Conservation (phyloP, 805 yeast species). For the Candida coleopterorum region DNA sequence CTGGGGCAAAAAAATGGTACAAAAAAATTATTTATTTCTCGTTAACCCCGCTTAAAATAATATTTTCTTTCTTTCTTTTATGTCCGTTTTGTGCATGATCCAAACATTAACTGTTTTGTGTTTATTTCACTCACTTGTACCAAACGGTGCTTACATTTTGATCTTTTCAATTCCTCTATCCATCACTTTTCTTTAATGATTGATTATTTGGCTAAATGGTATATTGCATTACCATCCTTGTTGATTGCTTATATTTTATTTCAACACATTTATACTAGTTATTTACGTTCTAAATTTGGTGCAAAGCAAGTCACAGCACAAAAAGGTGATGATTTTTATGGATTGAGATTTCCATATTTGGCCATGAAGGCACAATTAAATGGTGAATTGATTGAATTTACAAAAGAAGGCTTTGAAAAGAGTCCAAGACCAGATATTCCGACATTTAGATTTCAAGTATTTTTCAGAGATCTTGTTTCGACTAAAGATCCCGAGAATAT, state of each 20-base stretch:
- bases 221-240: constrained; percentile 6
- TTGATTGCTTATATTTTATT: constrained; percentile 5
- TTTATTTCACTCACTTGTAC: too few species aligned
- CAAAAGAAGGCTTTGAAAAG: constrained; percentile 11
- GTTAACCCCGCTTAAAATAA: constrained; percentile 1
- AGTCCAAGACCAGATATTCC: constrained; percentile 6
- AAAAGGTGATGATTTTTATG: constrained; percentile 13
- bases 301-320: constrained; percentile 8
- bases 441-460: constrained; percentile 12
- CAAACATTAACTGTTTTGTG: too few species aligned
- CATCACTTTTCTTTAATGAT: too few species aligned
- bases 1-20: too few species aligned
- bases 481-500: constrained; percentile 39
- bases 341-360: constrained; percentile 14
- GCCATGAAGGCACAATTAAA: constrained; percentile 12
- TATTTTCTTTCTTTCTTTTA: too few species aligned
- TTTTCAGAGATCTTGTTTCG: constrained; percentile 16
- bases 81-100: not conserved
- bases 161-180: too few species aligned
- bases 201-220: constrained; percentile 10
- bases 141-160: too few species aligned
- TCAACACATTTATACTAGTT: not conserved
- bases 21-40: too few species aligned
- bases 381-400: constrained; percentile 18
- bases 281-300: constrained; percentile 11